A percentile compares a stretch with the other conserved stretches of the same genome.
Evolutionary conservation across 164 flowering plant genomes (phyloP).

Genomic region (Stephania cephalantha): DNA sequence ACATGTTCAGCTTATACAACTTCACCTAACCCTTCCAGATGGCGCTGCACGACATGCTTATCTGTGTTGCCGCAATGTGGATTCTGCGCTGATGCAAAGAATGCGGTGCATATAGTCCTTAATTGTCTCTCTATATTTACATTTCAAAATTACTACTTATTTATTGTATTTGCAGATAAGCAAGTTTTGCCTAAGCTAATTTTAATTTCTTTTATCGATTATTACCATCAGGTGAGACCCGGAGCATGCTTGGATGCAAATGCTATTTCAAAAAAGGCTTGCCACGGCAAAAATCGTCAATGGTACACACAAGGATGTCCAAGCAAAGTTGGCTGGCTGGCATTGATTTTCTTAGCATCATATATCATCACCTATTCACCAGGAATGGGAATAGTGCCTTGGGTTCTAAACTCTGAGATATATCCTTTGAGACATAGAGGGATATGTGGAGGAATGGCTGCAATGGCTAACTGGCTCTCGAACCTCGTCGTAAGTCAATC

Average conservation of each 20-base stretch:
- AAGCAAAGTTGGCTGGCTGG: constrained; percentile 40
- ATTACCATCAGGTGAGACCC: constrained; percentile 33
- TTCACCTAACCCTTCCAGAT: constrained; percentile 26
- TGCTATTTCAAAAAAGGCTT: constrained; percentile 15
- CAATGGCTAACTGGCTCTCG: no score
- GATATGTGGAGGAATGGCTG: no score
- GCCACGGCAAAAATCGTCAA: constrained; percentile 29
- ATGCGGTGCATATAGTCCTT: constrained; percentile 17
- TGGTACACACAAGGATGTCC: constrained; percentile 73
- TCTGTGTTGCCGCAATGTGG: constrained; percentile 40
- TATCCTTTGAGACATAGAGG: no score
- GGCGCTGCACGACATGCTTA: constrained; percentile 79
- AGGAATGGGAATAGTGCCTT: constrained; percentile 1
- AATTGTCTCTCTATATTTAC: no score
- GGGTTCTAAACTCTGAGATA: not conserved
- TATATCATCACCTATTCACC: not conserved
- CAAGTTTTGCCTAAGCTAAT: no score
- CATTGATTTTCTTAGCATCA: not conserved
- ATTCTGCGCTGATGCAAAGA: constrained; percentile 43
- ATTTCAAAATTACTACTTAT: not conserved
- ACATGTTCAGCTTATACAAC: constrained; percentile 42
- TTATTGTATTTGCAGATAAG: no score
- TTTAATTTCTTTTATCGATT: not conserved
- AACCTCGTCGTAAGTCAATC: no score
- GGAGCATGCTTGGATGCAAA: constrained; percentile 61